These are phyloP conservation scores for Monosporozyma yasuniensis DNA, from an alignment of 805 yeast genomes.

Conservation along the genomic window DNA sequence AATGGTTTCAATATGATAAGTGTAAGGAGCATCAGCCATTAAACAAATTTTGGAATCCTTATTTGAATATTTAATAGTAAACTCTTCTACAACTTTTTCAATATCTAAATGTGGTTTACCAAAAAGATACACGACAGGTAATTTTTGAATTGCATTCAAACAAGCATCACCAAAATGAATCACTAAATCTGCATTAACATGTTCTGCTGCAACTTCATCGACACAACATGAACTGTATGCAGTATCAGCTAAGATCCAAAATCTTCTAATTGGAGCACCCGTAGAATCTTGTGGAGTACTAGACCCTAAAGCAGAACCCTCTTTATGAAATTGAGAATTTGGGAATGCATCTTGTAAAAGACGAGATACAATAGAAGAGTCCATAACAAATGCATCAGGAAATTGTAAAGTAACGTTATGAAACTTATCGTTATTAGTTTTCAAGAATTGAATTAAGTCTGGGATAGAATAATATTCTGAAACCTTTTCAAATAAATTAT, in stretches of 20 bases:
- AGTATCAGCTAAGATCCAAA: conserved; percentile 90
- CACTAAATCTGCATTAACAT: conserved; percentile 74
- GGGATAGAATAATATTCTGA: conserved; percentile 47
- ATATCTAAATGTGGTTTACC: conserved; percentile 56
- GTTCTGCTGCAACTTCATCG: conserved; percentile 95
- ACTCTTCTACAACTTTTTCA: conserved; percentile 30
- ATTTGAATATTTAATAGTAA: conserved; percentile 37
- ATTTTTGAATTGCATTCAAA: conserved; percentile 61
- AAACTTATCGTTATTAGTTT: conserved; percentile 29
- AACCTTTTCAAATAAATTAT: conserved; percentile 31
- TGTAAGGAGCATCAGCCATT: conserved; percentile 70
- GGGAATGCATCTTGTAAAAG: conserved; percentile 37
- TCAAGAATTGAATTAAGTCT: conserved; percentile 36
- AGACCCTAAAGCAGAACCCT: not conserved
- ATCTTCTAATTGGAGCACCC: conserved; percentile 26
- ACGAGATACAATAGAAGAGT: conserved; percentile 63
- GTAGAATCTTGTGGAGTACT: not conserved
- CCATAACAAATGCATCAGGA: conserved; percentile 73
- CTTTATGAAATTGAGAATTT: not conserved
- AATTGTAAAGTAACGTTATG: conserved; percentile 73
- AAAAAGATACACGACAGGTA: conserved; percentile 73
- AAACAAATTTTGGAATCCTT: conserved; percentile 40
- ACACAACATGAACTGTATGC: conserved; percentile 93
- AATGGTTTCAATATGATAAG: conserved; percentile 36
- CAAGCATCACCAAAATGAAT: conserved; percentile 96